These are phyloP conservation scores for Circinella umbellata DNA, from an alignment of 371 early-diverging fungal species.

Conservation along the genomic window DNA sequence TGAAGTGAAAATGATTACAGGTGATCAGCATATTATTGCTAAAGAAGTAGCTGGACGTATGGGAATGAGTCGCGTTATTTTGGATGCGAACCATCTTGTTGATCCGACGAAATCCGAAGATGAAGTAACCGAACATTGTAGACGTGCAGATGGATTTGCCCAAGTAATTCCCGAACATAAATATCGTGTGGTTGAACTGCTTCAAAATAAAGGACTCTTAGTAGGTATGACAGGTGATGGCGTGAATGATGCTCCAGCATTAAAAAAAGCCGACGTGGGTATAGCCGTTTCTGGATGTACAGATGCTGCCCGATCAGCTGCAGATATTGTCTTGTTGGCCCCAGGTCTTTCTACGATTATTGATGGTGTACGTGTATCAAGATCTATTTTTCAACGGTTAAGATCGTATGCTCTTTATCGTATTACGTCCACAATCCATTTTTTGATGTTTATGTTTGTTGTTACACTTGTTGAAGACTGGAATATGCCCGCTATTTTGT, in stretches of 20 bases:
- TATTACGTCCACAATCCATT: conserved; percentile 92
- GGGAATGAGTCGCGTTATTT: conserved; percentile 80
- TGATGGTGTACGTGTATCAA: conserved; percentile 80
- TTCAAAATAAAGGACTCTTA: conserved; percentile 68
- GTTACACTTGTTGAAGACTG: conserved; percentile 81
- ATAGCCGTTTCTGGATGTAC: conserved; percentile 66
- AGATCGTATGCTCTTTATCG: conserved; percentile 90
- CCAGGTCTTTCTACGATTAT: conserved; percentile 88
- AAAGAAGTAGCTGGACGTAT: conserved; percentile 87
- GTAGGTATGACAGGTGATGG: conserved; percentile 87
- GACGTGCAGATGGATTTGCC: conserved; percentile 93
- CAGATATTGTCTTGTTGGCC: conserved; percentile 89
- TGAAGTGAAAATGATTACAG: conserved; percentile 95
- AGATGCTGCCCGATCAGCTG: conserved; percentile 86
- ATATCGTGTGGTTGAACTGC: conserved; percentile 70
- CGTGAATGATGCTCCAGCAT: conserved; percentile 90
- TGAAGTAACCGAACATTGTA: conserved; percentile 66
- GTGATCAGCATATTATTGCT: conserved; percentile 93
- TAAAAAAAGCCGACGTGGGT: conserved; percentile 89
- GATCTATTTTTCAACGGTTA: conserved; percentile 91
- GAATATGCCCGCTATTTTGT: conserved; percentile 82
- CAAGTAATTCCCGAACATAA: conserved; percentile 98
- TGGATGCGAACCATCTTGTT: conserved; percentile 76
- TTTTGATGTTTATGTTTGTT: conserved; percentile 91
- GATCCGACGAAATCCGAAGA: conserved; percentile 69